Conservation (phyloP, 1,139 yeast genomes). For the Kurtzmaniella quercitrusa region DNA sequence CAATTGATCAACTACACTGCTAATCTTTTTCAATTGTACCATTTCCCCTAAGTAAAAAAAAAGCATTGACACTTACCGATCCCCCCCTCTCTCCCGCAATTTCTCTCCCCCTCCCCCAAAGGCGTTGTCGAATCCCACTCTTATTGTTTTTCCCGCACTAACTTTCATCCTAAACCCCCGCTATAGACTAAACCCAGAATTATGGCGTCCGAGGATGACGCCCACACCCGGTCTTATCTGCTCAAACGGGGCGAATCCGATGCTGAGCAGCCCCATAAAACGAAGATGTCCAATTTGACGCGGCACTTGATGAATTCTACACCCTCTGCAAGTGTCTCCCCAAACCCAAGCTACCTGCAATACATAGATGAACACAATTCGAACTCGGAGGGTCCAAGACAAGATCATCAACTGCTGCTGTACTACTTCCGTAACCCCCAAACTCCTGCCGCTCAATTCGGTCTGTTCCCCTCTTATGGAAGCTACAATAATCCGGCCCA, state of each 20-base stretch:
- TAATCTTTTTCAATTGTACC: no score
- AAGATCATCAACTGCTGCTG: background rate
- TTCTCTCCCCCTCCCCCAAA: background rate
- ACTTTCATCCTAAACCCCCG: background rate
- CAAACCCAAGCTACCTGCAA: slow-evolving; percentile 4
- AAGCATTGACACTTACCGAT: no score
- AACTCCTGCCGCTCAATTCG: slow-evolving; percentile 1
- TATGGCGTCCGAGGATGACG: slow-evolving; percentile 2
- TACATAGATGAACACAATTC: slow-evolving; percentile 4
- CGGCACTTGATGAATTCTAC: slow-evolving; percentile 27
- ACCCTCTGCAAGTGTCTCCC: slow-evolving; percentile 8
- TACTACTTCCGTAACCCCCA: background rate
- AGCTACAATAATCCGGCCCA: background rate
- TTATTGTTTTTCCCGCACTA: background rate
- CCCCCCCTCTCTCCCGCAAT: background rate
- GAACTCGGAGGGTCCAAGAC: background rate
- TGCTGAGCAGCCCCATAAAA: slow-evolving; percentile 6
- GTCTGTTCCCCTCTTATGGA: background rate
- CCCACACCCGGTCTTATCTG: background rate
- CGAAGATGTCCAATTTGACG: slow-evolving; percentile 36
- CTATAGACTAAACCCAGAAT: background rate
- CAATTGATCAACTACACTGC: no score
- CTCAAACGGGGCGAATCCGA: background rate
- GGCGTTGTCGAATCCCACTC: background rate
- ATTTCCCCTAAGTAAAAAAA: no score